Evolutionary conservation across 2,329 filamentous ascomycete genomes (phyloP).

Genomic region (Podosphaera fusca): DNA sequence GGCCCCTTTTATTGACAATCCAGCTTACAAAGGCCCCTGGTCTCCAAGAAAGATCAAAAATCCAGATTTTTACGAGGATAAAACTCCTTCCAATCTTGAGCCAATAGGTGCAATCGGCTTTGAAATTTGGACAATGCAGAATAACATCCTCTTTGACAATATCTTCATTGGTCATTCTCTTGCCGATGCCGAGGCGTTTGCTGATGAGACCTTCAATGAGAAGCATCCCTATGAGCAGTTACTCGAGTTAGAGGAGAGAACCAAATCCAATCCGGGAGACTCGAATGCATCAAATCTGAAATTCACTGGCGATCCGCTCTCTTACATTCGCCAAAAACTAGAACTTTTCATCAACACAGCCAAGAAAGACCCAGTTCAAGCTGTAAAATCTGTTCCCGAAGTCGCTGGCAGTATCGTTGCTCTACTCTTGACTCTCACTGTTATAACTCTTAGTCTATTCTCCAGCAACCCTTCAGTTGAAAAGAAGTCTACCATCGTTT

Average conservation of each 20-base stretch:
- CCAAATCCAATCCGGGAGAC: slow-evolving; percentile 37
- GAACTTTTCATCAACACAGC: slow-evolving; percentile 74
- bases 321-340: slow-evolving; percentile 77
- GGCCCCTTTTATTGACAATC: slow-evolving; percentile 85
- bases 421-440: slow-evolving; percentile 43
- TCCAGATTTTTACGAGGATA: slow-evolving; percentile 92
- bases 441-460: slow-evolving; percentile 44
- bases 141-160: slow-evolving; percentile 96
- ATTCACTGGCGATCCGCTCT: slow-evolving; percentile 78
- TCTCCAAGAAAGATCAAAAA: slow-evolving; percentile 89
- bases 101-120: slow-evolving; percentile 94
- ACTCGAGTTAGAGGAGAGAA: slow-evolving; percentile 55
- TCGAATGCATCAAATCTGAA: slow-evolving; percentile 52
- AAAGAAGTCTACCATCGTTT: slow-evolving; percentile 45
- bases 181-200: slow-evolving; percentile 74
- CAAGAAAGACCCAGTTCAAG: slow-evolving; percentile 56
- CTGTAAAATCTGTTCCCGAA: slow-evolving; percentile 76
- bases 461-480: slow-evolving; percentile 40
- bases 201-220: slow-evolving; percentile 69
- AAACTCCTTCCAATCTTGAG: slow-evolving; percentile 88
- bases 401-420: slow-evolving; percentile 61
- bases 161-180: slow-evolving; percentile 98
- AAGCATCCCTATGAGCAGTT: slow-evolving; percentile 71
- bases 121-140: slow-evolving; percentile 99
- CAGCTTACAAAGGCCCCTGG: slow-evolving; percentile 92